Conservation (phyloP, 1,284 basidiomycete species). For the Fistulinella cinereoalba region DNA sequence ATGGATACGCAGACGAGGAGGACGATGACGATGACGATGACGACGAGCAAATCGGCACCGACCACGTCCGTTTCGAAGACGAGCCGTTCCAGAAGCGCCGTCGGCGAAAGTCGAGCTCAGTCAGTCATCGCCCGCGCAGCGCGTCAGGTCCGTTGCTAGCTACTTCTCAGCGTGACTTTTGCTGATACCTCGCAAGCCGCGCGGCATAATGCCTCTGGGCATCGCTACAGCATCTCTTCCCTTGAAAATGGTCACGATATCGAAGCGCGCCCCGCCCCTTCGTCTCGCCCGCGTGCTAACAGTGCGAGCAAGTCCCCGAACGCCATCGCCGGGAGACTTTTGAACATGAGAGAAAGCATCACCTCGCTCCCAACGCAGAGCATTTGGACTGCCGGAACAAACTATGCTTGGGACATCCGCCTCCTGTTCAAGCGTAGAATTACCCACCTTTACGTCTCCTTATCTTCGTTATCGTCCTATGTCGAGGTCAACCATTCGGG, state of each 20-base stretch:
- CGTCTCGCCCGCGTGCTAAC: conserved; percentile 17
- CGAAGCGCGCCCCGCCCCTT: conserved; percentile 39
- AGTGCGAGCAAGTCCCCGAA: conserved; percentile 40
- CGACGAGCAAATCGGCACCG: conserved; percentile 44
- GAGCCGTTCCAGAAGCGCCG: conserved; percentile 28
- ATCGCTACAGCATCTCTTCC: conserved; percentile 54
- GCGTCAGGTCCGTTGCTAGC: conserved; percentile 22
- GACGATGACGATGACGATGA: conserved; percentile 71
- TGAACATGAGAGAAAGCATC: conserved; percentile 50
- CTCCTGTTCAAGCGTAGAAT: conserved; percentile 92
- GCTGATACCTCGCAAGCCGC: conserved; percentile 16
- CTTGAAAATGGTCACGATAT: conserved; percentile 34
- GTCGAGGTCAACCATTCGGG: conserved; percentile 93
- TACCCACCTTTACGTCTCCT: conserved; percentile 80
- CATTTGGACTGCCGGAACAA: conserved; percentile 80
- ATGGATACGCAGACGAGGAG: conserved; percentile 60
- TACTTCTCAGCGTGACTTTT: not conserved
- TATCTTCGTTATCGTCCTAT: conserved; percentile 88
- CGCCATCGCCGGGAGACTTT: conserved; percentile 49
- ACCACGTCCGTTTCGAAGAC: conserved; percentile 56
- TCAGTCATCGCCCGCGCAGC: conserved; percentile 26
- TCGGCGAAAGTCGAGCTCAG: conserved; percentile 38
- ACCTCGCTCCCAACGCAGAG: conserved; percentile 45
- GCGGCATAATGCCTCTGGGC: conserved; percentile 22
- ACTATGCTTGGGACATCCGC: conserved; percentile 87